These are phyloP conservation scores for Talaromyces proteolyticus DNA, from an alignment of 495 filamentous ascomycete species.

Conservation along the genomic window DNA sequence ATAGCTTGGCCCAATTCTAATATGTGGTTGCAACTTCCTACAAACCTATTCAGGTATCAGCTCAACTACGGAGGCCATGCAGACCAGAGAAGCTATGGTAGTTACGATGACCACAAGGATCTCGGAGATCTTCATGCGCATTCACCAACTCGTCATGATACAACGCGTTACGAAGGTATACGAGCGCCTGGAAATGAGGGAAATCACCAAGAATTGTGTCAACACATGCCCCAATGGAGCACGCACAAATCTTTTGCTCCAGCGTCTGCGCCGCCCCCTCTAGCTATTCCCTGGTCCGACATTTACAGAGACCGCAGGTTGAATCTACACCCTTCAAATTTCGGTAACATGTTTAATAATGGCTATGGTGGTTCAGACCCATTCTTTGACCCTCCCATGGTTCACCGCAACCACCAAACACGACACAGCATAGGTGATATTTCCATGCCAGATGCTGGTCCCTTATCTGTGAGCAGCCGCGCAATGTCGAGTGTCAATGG, in stretches of 20 bases:
- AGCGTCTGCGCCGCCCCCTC: conserved; percentile 9
- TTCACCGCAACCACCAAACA: conserved; percentile 30
- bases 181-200: conserved; percentile 8
- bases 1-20: conserved; percentile 77
- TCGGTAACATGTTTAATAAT: conserved; percentile 30
- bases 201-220: conserved; percentile 15
- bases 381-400: conserved; percentile 22
- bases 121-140: conserved; percentile 41
- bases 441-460: conserved; percentile 45
- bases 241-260: conserved; percentile 13
- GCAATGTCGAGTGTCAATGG: conserved; percentile 38
- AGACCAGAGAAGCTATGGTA: conserved; percentile 2
- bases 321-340: conserved; percentile 15
- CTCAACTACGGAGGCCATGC: conserved; percentile 11
- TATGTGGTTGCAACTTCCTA: conserved; percentile 58
- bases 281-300: conserved; percentile 11
- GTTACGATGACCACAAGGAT: conserved; percentile 17
- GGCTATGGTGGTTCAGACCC: conserved; percentile 15
- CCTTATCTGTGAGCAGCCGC: conserved; percentile 35
- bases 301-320: conserved; percentile 14
- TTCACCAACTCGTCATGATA: conserved; percentile 37
- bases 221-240: conserved; percentile 21
- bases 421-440: conserved; percentile 37
- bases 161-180: conserved; percentile 1
- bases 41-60: conserved; percentile 29